A percentile compares a stretch with the other conserved stretches of the same genome.
Evolutionary conservation across 345 rosid genomes (phyloP).

Genomic region (Draba incana): DNA sequence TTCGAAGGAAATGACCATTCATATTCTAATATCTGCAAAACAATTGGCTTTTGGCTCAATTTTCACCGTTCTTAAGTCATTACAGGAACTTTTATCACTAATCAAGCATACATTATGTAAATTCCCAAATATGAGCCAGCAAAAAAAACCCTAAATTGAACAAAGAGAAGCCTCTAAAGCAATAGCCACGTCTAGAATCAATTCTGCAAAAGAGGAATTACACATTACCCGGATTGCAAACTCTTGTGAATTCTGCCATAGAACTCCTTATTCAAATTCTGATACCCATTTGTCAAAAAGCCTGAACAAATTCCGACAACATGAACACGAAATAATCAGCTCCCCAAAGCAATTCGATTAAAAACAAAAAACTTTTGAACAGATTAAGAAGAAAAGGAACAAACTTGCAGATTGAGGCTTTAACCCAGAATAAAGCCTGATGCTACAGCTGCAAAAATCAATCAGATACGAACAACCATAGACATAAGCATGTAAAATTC

Average conservation of each 20-base stretch:
- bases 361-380: background rate
- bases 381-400: constrained; percentile 34
- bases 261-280: constrained; percentile 70
- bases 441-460: constrained; percentile 57
- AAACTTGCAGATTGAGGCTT: constrained; percentile 70
- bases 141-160: constrained; percentile 28
- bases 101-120: background rate
- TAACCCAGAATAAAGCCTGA: constrained; percentile 72
- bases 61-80: constrained; percentile 4
- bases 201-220: background rate
- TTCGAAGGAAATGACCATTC: too few species aligned
- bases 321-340: constrained; percentile 20
- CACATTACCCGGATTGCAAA: constrained; percentile 64
- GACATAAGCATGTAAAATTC: background rate
- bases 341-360: constrained; percentile 20
- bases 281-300: constrained; percentile 51
- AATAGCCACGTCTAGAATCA: constrained; percentile 9
- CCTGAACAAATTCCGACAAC: constrained; percentile 41
- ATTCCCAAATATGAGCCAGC: background rate
- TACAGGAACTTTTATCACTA: background rate
- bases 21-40: too few species aligned
- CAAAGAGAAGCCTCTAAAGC: constrained; percentile 9
- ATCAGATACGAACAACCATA: constrained; percentile 25
- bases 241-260: constrained; percentile 68
- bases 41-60: constrained; percentile 1